phyloP scores from a whole-genome alignment of 2,329 filamentous ascomycete genomes.

The Colletotrichum scovillei region DNA sequence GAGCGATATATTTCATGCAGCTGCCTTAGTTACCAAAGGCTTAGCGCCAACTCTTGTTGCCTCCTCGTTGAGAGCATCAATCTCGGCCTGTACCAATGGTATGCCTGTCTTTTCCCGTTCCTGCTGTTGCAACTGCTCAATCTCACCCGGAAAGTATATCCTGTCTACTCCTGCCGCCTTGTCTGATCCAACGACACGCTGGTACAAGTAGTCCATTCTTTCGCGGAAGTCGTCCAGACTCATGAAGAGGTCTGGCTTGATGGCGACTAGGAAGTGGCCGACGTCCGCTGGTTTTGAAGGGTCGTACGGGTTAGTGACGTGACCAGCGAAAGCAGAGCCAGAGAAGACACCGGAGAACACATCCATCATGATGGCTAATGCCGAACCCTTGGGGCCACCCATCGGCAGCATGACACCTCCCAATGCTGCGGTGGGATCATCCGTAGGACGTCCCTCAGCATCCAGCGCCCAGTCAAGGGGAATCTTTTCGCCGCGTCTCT shows the following conservation, averaged over 20 bases:
- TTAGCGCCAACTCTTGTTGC: constrained; percentile 56
- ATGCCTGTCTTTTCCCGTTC: constrained; percentile 66
- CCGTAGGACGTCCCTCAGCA: constrained; percentile 73
- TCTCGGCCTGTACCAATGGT: constrained; percentile 66
- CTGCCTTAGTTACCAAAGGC: not conserved
- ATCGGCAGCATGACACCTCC: constrained; percentile 87
- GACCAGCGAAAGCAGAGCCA: constrained; percentile 81
- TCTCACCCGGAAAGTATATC: constrained; percentile 72
- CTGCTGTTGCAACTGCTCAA: constrained; percentile 66
- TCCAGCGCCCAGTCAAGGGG: constrained; percentile 81
- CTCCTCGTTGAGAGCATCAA: constrained; percentile 66
- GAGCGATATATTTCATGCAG: not conserved
- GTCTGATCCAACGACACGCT: constrained; percentile 63
- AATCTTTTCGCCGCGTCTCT: constrained; percentile 75
- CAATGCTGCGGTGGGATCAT: constrained; percentile 77
- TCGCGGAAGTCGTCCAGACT: constrained; percentile 74
- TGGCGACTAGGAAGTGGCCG: constrained; percentile 78
- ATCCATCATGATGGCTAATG: constrained; percentile 86
- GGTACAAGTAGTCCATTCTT: constrained; percentile 67
- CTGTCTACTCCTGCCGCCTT: constrained; percentile 67
- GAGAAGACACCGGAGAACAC: constrained; percentile 85
- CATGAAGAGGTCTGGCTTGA: constrained; percentile 83
- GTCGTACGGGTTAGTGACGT: constrained; percentile 83
- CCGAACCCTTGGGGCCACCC: constrained; percentile 86
- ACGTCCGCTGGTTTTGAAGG: constrained; percentile 75